These are phyloP conservation scores for Primulina huaijiensis DNA, from an alignment of 257 asterid species.

Conservation along the genomic window DNA sequence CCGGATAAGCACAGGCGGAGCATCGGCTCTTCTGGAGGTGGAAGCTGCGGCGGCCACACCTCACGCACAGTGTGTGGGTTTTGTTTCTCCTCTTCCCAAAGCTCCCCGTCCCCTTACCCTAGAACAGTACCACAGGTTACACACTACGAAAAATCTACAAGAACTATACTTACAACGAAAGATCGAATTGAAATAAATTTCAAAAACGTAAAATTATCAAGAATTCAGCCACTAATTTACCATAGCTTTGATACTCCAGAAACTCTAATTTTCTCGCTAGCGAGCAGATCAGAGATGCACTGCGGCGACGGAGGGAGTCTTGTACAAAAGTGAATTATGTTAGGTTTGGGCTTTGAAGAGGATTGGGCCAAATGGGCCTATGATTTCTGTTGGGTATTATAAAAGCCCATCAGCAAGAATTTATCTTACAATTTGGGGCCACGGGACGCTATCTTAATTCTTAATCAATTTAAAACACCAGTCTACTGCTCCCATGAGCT, in stretches of 20 bases:
- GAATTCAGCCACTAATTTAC: constrained; percentile 24
- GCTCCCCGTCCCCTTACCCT: constrained; percentile 70
- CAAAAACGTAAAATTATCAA: too few relatives aligned
- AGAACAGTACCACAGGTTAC: constrained; percentile 1
- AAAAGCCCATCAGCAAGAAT: too few relatives aligned
- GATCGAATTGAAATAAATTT: not conserved
- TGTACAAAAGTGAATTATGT: constrained; percentile 20
- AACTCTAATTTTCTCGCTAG: constrained; percentile 31
- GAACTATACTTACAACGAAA: not conserved
- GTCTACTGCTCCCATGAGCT: too few relatives aligned
- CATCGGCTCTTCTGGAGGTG: constrained; percentile 73
- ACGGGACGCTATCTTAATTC: too few relatives aligned
- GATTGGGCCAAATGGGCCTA: constrained; percentile 16
- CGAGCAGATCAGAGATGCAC: constrained; percentile 20
- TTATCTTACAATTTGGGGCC: too few relatives aligned
- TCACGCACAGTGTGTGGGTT: constrained; percentile 63
- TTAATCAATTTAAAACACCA: too few relatives aligned
- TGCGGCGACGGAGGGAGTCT: constrained; percentile 22
- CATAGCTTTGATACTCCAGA: constrained; percentile 43
- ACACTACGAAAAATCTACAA: not conserved
- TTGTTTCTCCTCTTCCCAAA: constrained; percentile 69
- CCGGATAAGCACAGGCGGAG: constrained; percentile 65
- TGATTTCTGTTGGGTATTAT: too few relatives aligned
- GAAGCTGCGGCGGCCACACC: constrained; percentile 63
- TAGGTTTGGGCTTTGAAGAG: constrained; percentile 33